Evolutionary conservation across 2,329 filamentous ascomycete genomes (phyloP).

Genomic region (Clarireedia monteithiana): DNA sequence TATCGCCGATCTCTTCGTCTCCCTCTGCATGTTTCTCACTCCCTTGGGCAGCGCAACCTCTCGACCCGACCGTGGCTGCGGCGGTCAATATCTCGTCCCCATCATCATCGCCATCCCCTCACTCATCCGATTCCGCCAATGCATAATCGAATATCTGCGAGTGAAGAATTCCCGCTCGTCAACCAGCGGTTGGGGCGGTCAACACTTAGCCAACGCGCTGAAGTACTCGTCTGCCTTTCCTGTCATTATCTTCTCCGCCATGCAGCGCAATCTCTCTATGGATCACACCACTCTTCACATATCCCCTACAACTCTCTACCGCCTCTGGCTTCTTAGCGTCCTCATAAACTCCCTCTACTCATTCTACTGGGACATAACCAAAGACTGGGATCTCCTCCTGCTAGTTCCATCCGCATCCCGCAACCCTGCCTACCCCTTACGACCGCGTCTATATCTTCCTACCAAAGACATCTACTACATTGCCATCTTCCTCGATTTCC

Average conservation of each 20-base stretch:
- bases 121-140: constrained; percentile 83
- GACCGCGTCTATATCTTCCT: constrained; percentile 66
- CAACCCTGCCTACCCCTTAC: constrained; percentile 47
- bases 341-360: constrained; percentile 82
- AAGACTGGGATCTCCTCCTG: constrained; percentile 92
- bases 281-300: constrained; percentile 30
- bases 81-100: constrained; percentile 71
- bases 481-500: constrained; percentile 69
- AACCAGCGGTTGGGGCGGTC: constrained; percentile 62
- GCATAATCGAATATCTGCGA: constrained; percentile 77
- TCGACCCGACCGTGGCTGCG: constrained; percentile 73
- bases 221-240: constrained; percentile 96
- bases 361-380: constrained; percentile 97
- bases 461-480: constrained; percentile 71
- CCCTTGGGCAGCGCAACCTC: constrained; percentile 65
- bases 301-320: constrained; percentile 39
- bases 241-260: constrained; percentile 71
- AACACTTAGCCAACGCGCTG: constrained; percentile 85
- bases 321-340: constrained; percentile 63
- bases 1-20: constrained; percentile 80
- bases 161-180: constrained; percentile 43
- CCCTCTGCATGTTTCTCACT: constrained; percentile 83
- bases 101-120: constrained; percentile 78
- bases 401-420: constrained; percentile 43
- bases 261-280: constrained; percentile 55